Base-by-base conservation (phyloP, 2,329 filamentous ascomycete species). In the Diaporthe vaccinii region DNA sequence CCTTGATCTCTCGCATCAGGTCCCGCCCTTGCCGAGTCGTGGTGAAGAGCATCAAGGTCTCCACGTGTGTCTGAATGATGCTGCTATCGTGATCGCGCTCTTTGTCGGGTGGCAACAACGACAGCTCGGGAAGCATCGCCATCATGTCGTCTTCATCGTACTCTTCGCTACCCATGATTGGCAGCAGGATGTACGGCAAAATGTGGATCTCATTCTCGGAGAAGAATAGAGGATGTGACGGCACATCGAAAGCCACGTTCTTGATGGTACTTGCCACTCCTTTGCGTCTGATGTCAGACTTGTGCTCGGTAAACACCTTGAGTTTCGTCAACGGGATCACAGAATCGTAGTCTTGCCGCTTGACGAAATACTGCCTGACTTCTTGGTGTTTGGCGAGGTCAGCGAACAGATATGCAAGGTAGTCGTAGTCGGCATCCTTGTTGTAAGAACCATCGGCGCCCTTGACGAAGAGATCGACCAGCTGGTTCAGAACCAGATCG, bases 211-310 rank as follows among this genome's bases (percentile, higher is more conserved):
- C 92, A 25, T 92, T 90, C 70, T 94, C 91, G 0, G 90, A 89
- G 61, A 98, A 85, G 72, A 98, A 92, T 2, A 88, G 85, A 0
- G 90, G 87, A 80, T 98, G 96, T 0, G 93, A 90, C 4, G 90
- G 84, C 8, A 96, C 85, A 80, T 97, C 94, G 82, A 99, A 98
- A 9, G 95, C 92, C 41, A 94, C 91, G 82, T 99, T 99, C 84
- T 98, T 98, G 82, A 99, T 95, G 14, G 95, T 97, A 76, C 93
- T 95, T 10, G 96, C 96, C n/a, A 98, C 96, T n/a, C 97, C 97
- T 80, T 95, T 95, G 73, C 97, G 90, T 75, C 97, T 91, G 72
- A 98, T 92, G 39, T 93, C 90, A 3, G 94, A 97, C 79, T 90
- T 88, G 85, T 98, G 95, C 83, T 98, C 95, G 1, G 97, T 98